Evolutionary conservation across 805 yeast genomes (phyloP).

Genomic region (Phaffomyces thermotolerans): DNA sequence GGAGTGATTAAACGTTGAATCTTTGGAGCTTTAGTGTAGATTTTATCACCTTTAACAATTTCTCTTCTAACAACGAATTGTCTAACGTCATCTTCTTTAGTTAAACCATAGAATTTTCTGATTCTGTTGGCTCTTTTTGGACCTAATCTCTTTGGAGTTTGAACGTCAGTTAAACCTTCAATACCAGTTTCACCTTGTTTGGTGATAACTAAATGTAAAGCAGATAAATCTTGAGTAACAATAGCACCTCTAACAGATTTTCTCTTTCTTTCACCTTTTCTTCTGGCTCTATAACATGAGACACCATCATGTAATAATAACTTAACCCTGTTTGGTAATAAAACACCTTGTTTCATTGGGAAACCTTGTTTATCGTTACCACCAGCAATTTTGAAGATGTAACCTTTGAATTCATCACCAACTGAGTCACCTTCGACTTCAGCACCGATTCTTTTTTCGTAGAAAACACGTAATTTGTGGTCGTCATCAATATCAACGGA

Average conservation of each 20-base stretch:
- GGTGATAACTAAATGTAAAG: conserved; percentile 83
- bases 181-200: conserved; percentile 97
- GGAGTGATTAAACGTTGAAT: conserved; percentile 99
- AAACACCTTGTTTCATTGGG: conserved; percentile 99
- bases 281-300: conserved; percentile 99
- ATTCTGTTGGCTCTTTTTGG: conserved; percentile 99
- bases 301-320: conserved; percentile 87
- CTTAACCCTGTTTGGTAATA: conserved; percentile 99
- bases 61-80: conserved; percentile 97
- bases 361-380: conserved; percentile 99
- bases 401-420: conserved; percentile 98
- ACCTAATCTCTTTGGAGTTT: conserved; percentile 98
- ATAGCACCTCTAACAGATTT: conserved; percentile 99
- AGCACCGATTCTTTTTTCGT: conserved; percentile 99
- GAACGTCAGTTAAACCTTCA: conserved; percentile 90
- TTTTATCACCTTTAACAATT: conserved; percentile 95
- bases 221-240: conserved; percentile 95
- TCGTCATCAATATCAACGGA: conserved; percentile 97
- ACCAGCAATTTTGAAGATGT: conserved; percentile 97
- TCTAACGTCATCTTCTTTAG: conserved; percentile 86
- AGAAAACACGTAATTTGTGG: conserved; percentile 96
- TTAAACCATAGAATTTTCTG: conserved; percentile 97
- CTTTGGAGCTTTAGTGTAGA: conserved; percentile 99
- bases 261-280: conserved; percentile 99
- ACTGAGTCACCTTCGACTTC: conserved; percentile 98